Percentiles rank a stretch among this genome's conserved stretches.
Conservation (phyloP, 345 rosid genomes). For the Erysimum cheiranthoides region DNA sequence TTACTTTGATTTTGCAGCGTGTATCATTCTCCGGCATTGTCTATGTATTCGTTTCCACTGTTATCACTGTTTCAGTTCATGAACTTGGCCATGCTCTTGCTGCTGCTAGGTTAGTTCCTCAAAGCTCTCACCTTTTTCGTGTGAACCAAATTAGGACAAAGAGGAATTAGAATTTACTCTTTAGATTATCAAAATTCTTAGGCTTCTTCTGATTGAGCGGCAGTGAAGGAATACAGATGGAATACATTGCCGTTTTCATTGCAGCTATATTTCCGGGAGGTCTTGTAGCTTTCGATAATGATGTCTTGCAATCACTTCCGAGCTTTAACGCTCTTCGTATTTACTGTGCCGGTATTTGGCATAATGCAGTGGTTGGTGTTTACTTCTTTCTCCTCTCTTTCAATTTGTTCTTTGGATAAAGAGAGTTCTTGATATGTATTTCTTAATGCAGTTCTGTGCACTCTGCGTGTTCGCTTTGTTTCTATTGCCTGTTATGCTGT, state of each 20-base stretch:
- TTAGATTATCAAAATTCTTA: conserved; percentile 38
- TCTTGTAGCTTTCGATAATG: conserved; percentile 77
- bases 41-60: conserved; percentile 60
- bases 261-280: conserved; percentile 94
- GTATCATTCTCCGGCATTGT: conserved; percentile 60
- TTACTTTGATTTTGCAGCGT: conserved; percentile 40
- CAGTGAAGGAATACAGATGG: conserved; percentile 89
- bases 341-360: conserved; percentile 95
- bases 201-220: conserved; percentile 56
- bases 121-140: conserved; percentile 19
- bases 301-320: conserved; percentile 62
- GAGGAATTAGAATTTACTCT: conserved; percentile 1
- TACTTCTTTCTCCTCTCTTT: not conserved
- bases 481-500: conserved; percentile 64
- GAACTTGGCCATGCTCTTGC: conserved; percentile 92
- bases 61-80: conserved; percentile 75
- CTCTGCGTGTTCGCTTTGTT: conserved; percentile 63
- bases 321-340: conserved; percentile 67
- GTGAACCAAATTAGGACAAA: not conserved
- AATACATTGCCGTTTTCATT: conserved; percentile 80
- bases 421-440: conserved; percentile 2
- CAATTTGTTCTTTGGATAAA: not conserved
- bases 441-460: conserved; percentile 60
- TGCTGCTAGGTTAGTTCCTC: conserved; percentile 73
- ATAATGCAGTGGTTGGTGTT: conserved; percentile 76